Conservation (phyloP, 768 basidiomycete species). For the Tricholoma bakamatsutake region DNA sequence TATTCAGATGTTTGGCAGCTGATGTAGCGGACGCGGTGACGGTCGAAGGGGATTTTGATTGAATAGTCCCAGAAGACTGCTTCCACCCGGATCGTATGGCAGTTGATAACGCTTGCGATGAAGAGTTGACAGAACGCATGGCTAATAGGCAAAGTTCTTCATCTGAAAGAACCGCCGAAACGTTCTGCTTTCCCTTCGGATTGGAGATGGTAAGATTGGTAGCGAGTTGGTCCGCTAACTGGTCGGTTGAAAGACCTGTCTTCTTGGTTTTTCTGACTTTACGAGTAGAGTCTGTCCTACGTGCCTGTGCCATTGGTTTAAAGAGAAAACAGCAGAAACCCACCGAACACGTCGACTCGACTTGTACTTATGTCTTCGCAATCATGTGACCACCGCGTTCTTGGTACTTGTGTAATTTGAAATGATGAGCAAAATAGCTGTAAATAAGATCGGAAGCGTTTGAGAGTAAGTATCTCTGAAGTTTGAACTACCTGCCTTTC, state of each 20-base stretch:
- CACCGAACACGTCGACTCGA: background rate
- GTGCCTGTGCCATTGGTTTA: background rate
- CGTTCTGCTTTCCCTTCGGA: constrained; percentile 27
- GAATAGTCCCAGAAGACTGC: constrained; percentile 22
- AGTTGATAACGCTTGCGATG: constrained; percentile 50
- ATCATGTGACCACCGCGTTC: background rate
- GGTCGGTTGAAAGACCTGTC: constrained; percentile 13
- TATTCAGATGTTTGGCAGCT: constrained; percentile 38
- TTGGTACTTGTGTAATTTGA: background rate
- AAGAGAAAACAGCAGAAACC: background rate
- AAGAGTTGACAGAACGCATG: constrained; percentile 62
- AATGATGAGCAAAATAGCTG: too few species aligned
- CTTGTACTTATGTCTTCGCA: too few species aligned
- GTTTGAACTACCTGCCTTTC: too few species aligned
- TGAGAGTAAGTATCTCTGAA: too few species aligned
- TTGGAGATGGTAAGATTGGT: constrained; percentile 23
- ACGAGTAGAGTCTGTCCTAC: background rate
- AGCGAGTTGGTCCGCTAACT: constrained; percentile 24
- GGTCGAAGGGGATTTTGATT: constrained; percentile 21
- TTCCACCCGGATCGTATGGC: constrained; percentile 60
- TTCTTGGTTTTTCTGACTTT: background rate
- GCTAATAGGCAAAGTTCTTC: constrained; percentile 37
- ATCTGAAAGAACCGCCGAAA: constrained; percentile 8
- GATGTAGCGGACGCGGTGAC: constrained; percentile 31
- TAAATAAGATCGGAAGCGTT: too few species aligned